These are phyloP conservation scores for Stereocaulon alpinum DNA, from an alignment of 495 filamentous ascomycete species.

Conservation along the genomic window DNA sequence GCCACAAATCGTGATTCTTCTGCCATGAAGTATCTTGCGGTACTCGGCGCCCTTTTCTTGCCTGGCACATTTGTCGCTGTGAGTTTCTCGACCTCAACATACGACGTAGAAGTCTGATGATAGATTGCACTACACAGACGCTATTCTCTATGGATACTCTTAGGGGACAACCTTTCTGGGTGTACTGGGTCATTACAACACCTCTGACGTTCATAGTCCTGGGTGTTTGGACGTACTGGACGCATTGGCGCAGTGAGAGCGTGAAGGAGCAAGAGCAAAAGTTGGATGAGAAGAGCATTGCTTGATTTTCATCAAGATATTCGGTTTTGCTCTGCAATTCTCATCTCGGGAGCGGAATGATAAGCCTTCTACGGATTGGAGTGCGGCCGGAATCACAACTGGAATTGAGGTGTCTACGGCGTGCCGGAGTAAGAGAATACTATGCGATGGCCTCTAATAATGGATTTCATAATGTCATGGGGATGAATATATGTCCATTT, in stretches of 20 bases:
- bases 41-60: constrained; percentile 20
- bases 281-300: background rate
- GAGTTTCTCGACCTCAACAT: background rate
- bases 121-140: background rate
- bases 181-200: background rate
- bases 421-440: too few species aligned
- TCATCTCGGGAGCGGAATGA: background rate
- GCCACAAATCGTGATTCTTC: constrained; percentile 17
- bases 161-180: background rate
- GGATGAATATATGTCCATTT: too few species aligned
- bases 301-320: background rate
- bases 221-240: background rate
- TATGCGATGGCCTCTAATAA: too few species aligned
- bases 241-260: background rate
- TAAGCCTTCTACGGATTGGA: background rate
- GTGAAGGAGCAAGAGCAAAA: background rate
- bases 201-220: constrained; percentile 4
- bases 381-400: background rate
- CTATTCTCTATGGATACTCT: background rate
- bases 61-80: constrained; percentile 21
- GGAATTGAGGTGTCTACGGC: too few species aligned
- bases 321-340: background rate
- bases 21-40: constrained; percentile 23
- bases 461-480: too few species aligned
- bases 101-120: background rate